Evolutionary conservation across 257 asterid species (phyloP), one percentile per base, ranked within the genome.

Genomic region (Oldenlandia corymbosa): DNA sequence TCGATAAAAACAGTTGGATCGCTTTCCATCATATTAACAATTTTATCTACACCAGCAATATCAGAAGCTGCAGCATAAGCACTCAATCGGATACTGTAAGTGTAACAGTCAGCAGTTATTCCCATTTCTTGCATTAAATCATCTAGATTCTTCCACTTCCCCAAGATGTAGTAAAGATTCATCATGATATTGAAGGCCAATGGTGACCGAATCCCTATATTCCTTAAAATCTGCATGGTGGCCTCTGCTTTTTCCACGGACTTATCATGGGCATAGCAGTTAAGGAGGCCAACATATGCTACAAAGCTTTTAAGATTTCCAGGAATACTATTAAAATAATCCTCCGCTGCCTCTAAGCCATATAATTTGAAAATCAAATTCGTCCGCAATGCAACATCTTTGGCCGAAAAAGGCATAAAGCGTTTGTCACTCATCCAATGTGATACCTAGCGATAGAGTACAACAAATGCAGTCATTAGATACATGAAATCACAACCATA

Each of bases 371-470:
- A 76, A 16, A 86, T 79, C 78, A 86, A 49, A 74, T 76, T 76
- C 75, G 84, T 56, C 36, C 92, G 71, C 17, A 59, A 65, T n/a
- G 78, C 74, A 73, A 71, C 75, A 49, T 86, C 92, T 52, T 16
- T 60, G 53, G 76, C 66, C 58, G 71, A 31, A 27, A 73, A 20
- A 2, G 73, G 68, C 18, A 79, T 57, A 39, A 54, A 66, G 64
- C 80, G 64, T 59, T 67, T 82, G 47, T 84, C 84, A 50, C 80
- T 76, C 96, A 88, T 88, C 96, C 95, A 88, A 9, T 78, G 68
- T 46, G 95, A 86, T 10, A 79, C 85, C 93, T 88, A 75, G 13
- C 21, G 2, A 61, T 13, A 67, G 69, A 77, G 30, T 59, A 41
- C 2, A 18, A 2, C 18, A 27, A 60, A 27, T 42, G 37, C 48